Conservation (phyloP, 176 grass and related monocot species). For the Carex kokanica region DNA sequence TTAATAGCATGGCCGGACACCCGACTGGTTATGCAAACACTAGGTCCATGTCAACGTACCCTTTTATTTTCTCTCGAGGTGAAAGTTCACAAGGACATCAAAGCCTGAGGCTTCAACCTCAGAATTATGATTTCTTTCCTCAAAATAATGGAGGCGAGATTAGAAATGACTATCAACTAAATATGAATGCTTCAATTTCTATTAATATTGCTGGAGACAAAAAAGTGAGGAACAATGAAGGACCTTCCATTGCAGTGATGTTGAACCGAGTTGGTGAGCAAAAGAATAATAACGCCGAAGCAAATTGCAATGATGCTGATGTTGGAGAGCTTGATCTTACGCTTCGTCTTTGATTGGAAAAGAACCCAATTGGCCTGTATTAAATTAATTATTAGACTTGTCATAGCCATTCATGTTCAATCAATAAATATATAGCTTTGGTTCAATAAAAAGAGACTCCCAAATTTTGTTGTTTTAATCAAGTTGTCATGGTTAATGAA, state of each 20-base stretch:
- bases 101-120: neutral
- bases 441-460: neutral
- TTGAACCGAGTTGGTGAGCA: neutral
- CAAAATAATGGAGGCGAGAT: neutral
- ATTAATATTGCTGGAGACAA: neutral
- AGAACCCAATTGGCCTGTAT: neutral
- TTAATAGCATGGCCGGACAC: neutral
- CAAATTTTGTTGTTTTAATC: neutral
- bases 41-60: neutral
- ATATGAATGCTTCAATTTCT: neutral
- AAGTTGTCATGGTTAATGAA: neutral
- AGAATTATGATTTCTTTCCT: neutral
- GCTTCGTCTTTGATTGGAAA: slow-evolving; percentile 4
- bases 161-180: neutral
- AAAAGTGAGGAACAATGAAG: neutral
- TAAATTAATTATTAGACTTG: neutral
- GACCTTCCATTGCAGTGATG: neutral
- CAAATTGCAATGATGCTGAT: neutral
- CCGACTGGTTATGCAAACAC: neutral
- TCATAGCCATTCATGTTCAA: neutral
- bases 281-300: neutral
- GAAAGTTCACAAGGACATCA: neutral
- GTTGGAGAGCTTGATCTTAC: slow-evolving; percentile 18
- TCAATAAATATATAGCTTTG: neutral
- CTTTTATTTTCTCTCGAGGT: neutral